A percentile compares a stretch with the other conserved stretches of the same genome.
These are phyloP conservation scores for Colletotrichum chlorophyti DNA, from an alignment of 2,329 filamentous ascomycete genomes.

Conservation along the genomic window DNA sequence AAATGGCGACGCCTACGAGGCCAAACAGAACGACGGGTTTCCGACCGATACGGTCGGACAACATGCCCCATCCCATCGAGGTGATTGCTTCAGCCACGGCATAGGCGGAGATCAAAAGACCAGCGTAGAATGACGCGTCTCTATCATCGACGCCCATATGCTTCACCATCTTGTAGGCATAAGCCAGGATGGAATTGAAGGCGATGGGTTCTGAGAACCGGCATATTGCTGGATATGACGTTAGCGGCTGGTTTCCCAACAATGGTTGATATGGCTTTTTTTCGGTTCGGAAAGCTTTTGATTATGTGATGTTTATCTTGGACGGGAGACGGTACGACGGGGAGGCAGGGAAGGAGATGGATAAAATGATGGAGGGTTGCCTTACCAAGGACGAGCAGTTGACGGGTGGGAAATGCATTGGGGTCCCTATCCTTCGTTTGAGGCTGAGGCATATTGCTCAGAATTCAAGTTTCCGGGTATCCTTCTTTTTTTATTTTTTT, in stretches of 20 bases:
- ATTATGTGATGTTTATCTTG: background rate
- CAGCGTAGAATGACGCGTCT: conserved; percentile 55
- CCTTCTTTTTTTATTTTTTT: background rate
- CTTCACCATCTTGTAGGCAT: conserved; percentile 49
- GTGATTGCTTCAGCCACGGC: conserved; percentile 50
- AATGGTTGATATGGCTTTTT: too few relatives aligned
- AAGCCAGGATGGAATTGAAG: conserved; percentile 52
- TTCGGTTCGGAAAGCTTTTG: too few relatives aligned
- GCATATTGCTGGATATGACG: conserved; percentile 44
- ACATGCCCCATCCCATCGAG: conserved; percentile 48
- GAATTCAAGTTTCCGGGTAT: too few relatives aligned
- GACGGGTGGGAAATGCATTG: conserved; percentile 22
- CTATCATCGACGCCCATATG: conserved; percentile 42
- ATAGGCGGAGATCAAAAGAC: conserved; percentile 53
- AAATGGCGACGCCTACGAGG: conserved; percentile 41
- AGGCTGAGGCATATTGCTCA: conserved; percentile 26
- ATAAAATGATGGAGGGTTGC: background rate
- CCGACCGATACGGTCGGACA: conserved; percentile 48
- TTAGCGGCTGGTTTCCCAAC: conserved; percentile 2
- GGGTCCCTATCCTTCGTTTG: conserved; percentile 18
- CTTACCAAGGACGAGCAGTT: conserved; percentile 24
- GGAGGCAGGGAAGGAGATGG: background rate
- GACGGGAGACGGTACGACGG: background rate
- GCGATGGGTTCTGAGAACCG: conserved; percentile 53
- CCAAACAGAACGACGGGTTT: conserved; percentile 39